Conservation (phyloP, 2,329 filamentous ascomycete species). For the Trichoderma sp. region DNA sequence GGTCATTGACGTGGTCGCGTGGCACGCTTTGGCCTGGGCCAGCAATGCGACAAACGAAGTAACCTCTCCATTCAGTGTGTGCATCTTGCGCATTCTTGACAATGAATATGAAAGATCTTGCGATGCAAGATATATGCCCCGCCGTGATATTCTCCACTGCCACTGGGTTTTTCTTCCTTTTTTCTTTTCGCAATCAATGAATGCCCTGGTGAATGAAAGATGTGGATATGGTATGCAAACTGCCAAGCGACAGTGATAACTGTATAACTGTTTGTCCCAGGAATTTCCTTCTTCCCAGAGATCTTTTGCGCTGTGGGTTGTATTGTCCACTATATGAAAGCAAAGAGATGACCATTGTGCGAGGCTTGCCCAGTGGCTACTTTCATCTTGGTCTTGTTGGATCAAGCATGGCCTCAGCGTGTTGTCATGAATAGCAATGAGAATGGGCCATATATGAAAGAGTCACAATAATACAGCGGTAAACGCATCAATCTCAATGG, state of each 20-base stretch:
- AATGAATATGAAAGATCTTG: background rate
- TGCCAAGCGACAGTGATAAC: background rate
- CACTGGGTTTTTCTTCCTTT: background rate
- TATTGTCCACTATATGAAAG: background rate
- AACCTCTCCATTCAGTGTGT: background rate
- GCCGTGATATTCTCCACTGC: slow-evolving; percentile 10
- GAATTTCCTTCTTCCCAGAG: background rate
- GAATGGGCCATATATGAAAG: background rate
- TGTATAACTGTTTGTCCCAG: background rate
- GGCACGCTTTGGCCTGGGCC: background rate
- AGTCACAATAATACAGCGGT: background rate
- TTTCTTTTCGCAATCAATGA: background rate
- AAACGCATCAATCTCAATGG: background rate
- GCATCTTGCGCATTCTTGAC: background rate
- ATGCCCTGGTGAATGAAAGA: background rate
- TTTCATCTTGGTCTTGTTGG: background rate
- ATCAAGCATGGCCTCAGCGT: background rate
- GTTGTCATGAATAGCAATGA: background rate
- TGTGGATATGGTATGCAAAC: background rate
- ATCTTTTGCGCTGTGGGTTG: background rate
- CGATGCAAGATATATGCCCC: background rate
- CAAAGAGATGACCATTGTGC: background rate
- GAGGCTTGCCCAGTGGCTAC: background rate
- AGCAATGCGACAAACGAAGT: background rate
- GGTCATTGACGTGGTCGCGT: background rate